These are phyloP conservation scores for Cyphellophora attinorum DNA, from an alignment of 2,329 filamentous ascomycete genomes.

Conservation along the genomic window DNA sequence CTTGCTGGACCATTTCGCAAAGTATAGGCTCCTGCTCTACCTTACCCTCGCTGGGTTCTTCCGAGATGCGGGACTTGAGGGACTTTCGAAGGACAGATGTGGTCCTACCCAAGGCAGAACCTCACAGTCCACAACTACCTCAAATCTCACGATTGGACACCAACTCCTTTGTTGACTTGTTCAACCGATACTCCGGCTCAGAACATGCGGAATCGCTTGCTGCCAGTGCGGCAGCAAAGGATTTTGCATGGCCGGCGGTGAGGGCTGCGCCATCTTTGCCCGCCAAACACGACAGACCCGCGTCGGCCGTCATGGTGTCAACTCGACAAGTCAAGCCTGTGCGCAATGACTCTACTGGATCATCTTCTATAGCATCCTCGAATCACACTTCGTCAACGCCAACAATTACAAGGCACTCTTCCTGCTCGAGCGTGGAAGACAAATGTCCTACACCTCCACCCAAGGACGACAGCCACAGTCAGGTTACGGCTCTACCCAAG, in stretches of 20 bases:
- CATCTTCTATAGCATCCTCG: slow-evolving; percentile 11
- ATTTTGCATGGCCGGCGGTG: background rate
- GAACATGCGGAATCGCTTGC: background rate
- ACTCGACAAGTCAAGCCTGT: background rate
- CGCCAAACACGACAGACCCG: background rate
- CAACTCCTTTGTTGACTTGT: slow-evolving; percentile 12
- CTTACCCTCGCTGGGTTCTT: too few relatives aligned
- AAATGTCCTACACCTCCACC: slow-evolving; percentile 3
- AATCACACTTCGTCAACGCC: slow-evolving; percentile 12
- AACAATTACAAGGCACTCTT: slow-evolving; percentile 14
- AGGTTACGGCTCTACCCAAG: background rate
- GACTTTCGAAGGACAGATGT: too few relatives aligned
- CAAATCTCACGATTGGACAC: slow-evolving; percentile 14
- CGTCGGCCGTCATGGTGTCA: background rate
- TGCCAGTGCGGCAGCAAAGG: background rate
- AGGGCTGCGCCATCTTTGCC: background rate
- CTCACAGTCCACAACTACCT: slow-evolving; percentile 6
- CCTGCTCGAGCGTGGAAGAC: slow-evolving; percentile 13
- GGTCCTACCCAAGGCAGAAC: too few relatives aligned
- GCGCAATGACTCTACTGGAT: slow-evolving; percentile 15
- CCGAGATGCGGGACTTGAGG: too few relatives aligned
- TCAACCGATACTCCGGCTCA: slow-evolving; percentile 9
- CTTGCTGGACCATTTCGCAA: too few relatives aligned
- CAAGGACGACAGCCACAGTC: background rate
- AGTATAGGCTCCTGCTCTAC: too few relatives aligned